Evolutionary conservation across 2,329 filamentous ascomycete species (phyloP), one percentile per base, ranked within the genome.

Genomic region (Paecilomyces formosus): DNA sequence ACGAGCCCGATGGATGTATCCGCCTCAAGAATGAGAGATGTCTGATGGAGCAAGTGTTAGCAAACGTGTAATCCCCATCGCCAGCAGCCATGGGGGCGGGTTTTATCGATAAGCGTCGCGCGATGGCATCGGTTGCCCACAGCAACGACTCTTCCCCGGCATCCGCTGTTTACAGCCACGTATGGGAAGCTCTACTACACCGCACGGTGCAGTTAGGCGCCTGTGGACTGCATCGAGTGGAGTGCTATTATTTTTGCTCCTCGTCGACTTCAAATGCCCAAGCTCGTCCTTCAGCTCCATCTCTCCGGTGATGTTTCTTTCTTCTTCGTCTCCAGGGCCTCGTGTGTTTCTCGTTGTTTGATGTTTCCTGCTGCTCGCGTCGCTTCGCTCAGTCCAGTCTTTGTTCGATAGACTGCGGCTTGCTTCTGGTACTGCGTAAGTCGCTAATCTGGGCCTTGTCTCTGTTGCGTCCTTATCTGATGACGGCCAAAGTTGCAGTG

Each of bases 401-500:
- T 30, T n/a, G 24, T 35, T 31, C 28, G 53, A 31, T 21, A 31
- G 13, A 26, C 53, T 54, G 18, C 51, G 28, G 51, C 15, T 35
- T 54, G 9, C 15, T 30, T 30, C 26, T 54, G 13, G 39, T 21
- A 2, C 35, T 18, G 35, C 35, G 35, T 45, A 15, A 45, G 35
- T 45, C 8, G 35, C 35, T 12, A 45, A 26, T 45, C 35, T 45
- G 2, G 1, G 35, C n/a, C 15, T 26, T 1, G 4, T 15, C 13
- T n/a, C 15, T 18, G 26, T 24, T 28, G 50, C 50, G n/a, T 11
- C 12, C 50, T 9, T 52, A 13, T 12, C 28, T 59, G 35, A 55
- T 49, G 39, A 21, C 28, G 51, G 28, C 63, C 66, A 57, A 65
- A 61, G 30, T 33, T 26, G 12, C 30, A 66, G 67, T 58, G 60